Conservation (phyloP, 441 rosid species). For the Arabidopsis hybrid region DNA sequence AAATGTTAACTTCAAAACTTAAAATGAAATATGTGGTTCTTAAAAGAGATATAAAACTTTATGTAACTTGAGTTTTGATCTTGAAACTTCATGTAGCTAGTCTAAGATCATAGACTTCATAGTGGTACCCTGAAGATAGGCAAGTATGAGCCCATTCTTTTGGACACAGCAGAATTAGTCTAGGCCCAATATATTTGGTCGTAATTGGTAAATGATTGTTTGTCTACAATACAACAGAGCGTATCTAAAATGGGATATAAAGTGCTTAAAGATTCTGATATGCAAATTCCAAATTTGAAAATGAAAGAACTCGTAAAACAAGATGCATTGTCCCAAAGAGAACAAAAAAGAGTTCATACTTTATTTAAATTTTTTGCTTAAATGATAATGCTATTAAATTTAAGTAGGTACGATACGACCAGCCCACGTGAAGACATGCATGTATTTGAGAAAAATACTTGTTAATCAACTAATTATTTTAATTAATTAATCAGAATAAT, state of each 20-base stretch:
- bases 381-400: conserved; percentile 42
- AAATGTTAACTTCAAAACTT: too few relatives aligned
- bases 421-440: conserved; percentile 59
- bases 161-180: not conserved
- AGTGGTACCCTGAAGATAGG: not conserved
- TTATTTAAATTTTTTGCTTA: not conserved
- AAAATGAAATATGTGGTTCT: too few relatives aligned
- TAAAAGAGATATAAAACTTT: too few relatives aligned
- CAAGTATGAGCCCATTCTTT: not conserved
- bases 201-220: conserved; percentile 1
- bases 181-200: conserved; percentile 14
- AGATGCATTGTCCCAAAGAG: conserved; percentile 36
- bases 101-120: too few relatives aligned
- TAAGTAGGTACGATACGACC: conserved; percentile 52
- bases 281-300: not conserved
- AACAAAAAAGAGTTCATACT: not conserved
- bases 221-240: conserved; percentile 7
- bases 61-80: too few relatives aligned
- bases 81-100: too few relatives aligned
- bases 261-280: conserved; percentile 25
- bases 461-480: conserved; percentile 42
- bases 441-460: conserved; percentile 34
- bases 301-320: conserved; percentile 13
- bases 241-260: not conserved
- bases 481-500: conserved; percentile 31